A percentile compares a stretch with the other conserved stretches of the same genome.
These are phyloP conservation scores for Lactarius deliciosus DNA, from an alignment of 768 basidiomycete genomes.

Conservation along the genomic window DNA sequence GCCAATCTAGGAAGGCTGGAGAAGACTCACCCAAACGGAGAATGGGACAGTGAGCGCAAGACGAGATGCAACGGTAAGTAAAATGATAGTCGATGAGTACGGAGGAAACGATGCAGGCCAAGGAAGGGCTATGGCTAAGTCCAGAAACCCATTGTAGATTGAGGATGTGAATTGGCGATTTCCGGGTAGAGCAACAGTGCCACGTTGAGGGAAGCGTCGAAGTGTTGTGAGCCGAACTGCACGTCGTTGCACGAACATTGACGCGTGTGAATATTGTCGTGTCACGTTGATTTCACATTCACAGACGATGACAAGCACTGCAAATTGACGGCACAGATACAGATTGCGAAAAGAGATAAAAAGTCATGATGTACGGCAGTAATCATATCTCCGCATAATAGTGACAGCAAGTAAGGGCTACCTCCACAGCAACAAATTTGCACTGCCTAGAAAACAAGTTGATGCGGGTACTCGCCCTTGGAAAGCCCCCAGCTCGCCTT, in stretches of 20 bases:
- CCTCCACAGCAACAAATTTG: constrained; percentile 27
- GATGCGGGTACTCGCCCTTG: constrained; percentile 97
- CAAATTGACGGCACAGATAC: constrained; percentile 20
- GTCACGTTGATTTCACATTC: not conserved
- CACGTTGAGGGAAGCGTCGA: constrained; percentile 5
- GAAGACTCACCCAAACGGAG: constrained; percentile 67
- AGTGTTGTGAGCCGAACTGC: not conserved
- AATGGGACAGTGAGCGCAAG: constrained; percentile 62
- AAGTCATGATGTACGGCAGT: constrained; percentile 27
- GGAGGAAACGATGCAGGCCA: constrained; percentile 64
- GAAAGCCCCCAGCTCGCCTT: constrained; percentile 90
- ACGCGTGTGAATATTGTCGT: constrained; percentile 11
- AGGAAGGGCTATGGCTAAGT: constrained; percentile 74
- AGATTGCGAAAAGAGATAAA: constrained; percentile 26
- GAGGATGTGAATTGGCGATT: constrained; percentile 24
- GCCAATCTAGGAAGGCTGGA: not conserved
- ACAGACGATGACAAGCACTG: not conserved
- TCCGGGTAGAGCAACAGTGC: constrained; percentile 2
- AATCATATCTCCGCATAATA: constrained; percentile 29
- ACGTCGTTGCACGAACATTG: constrained; percentile 21
- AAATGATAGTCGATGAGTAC: constrained; percentile 74
- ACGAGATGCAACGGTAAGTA: constrained; percentile 62
- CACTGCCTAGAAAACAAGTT: constrained; percentile 72
- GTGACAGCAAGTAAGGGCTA: constrained; percentile 23
- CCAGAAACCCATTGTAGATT: constrained; percentile 67